These are phyloP conservation scores for Candida boleticola DNA, from an alignment of 805 yeast genomes.

Conservation along the genomic window DNA sequence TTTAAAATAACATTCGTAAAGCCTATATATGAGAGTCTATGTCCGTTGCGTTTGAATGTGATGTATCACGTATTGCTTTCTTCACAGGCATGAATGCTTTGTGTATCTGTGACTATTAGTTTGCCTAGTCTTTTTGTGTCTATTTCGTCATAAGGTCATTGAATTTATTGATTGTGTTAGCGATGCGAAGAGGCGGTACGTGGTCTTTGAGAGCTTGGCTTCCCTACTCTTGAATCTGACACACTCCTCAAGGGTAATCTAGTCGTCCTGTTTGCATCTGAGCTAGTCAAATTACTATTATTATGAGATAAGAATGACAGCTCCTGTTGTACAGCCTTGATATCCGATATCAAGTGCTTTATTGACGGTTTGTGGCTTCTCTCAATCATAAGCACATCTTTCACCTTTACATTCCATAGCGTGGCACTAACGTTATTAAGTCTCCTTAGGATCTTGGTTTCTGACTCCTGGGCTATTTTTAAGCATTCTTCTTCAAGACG, in stretches of 20 bases:
- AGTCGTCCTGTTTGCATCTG: background rate
- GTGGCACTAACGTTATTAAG: slow-evolving; percentile 47
- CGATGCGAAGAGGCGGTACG: slow-evolving; percentile 1
- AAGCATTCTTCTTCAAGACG: slow-evolving; percentile 25
- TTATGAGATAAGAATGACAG: slow-evolving; percentile 3
- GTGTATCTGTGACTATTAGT: too few relatives aligned
- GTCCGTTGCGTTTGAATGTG: too few relatives aligned
- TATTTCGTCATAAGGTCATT: background rate
- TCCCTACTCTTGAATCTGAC: background rate
- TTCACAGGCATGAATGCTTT: too few relatives aligned
- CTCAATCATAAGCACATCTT: slow-evolving; percentile 45
- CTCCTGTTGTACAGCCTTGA: slow-evolving; percentile 10
- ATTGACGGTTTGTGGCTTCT: slow-evolving; percentile 34
- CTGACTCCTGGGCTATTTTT: slow-evolving; percentile 23
- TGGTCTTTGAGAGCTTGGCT: background rate
- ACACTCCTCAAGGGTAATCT: background rate
- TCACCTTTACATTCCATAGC: slow-evolving; percentile 47
- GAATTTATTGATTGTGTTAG: background rate
- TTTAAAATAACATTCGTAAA: too few relatives aligned
- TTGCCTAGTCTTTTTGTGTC: too few relatives aligned
- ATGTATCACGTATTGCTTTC: too few relatives aligned
- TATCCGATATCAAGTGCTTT: slow-evolving; percentile 26
- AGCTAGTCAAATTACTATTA: too few relatives aligned
- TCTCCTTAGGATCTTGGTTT: slow-evolving; percentile 38
- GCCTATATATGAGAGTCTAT: too few relatives aligned